Percentiles rank a stretch among this genome's conserved stretches.
Conservation (phyloP, 148 eudicot genomes). For the Limonium bicolor region DNA sequence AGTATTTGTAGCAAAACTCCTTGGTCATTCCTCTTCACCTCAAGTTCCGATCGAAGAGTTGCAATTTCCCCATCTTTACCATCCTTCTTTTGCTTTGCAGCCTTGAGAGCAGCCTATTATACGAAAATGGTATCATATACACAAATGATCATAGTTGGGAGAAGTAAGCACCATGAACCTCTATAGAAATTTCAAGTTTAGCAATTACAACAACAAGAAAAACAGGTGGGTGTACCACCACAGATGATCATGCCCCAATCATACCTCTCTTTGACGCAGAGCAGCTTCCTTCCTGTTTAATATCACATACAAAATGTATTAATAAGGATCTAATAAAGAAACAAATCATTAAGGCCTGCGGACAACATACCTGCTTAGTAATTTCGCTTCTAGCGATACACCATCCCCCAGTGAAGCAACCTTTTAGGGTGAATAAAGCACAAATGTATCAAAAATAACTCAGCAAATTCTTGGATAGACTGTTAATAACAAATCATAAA, state of each 20-base stretch:
- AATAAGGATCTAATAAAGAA: not conserved
- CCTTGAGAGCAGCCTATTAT: slow-evolving; percentile 74
- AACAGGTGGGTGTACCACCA: not conserved
- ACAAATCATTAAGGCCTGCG: slow-evolving; percentile 4
- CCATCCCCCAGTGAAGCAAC: slow-evolving; percentile 99
- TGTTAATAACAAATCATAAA: too few relatives aligned
- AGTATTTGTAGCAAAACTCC: not conserved
- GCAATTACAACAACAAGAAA: not conserved
- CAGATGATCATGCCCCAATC: slow-evolving; percentile 2
- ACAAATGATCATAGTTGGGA: too few relatives aligned
- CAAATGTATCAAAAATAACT: slow-evolving; percentile 1
- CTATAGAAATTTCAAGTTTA: too few relatives aligned
- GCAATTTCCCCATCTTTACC: slow-evolving; percentile 71
- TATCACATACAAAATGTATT: slow-evolving; percentile 11
- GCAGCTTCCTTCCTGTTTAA: slow-evolving; percentile 94
- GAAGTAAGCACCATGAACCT: too few relatives aligned
- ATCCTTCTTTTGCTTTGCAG: slow-evolving; percentile 61
- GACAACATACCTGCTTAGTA: slow-evolving; percentile 63
- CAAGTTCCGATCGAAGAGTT: slow-evolving; percentile 53
- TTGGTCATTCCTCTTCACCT: slow-evolving; percentile 24
- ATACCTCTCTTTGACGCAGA: slow-evolving; percentile 90
- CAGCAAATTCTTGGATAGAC: too few relatives aligned
- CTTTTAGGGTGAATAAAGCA: slow-evolving; percentile 17
- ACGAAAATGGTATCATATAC: slow-evolving; percentile 4
- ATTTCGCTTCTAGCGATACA: slow-evolving; percentile 85